Percentiles rank a stretch among this genome's conserved stretches.
Conservation (phyloP, 225 moss, liverwort and hornwort species). For the Climacium dendroides region DNA sequence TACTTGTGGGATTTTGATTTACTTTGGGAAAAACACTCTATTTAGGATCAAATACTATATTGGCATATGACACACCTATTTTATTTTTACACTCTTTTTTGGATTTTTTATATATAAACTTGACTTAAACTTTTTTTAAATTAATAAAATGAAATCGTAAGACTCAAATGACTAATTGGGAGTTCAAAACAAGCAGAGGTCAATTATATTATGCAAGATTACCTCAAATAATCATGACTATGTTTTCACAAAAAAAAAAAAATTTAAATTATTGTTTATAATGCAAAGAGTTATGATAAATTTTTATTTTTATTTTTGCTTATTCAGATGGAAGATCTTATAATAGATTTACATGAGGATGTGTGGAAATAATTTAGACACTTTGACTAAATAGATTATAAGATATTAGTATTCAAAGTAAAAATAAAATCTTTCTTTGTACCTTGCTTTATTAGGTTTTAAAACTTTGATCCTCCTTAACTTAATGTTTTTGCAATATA, state of each 20-base stretch:
- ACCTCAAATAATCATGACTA: neutral
- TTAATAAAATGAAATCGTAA: too few relatives aligned
- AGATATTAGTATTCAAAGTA: neutral
- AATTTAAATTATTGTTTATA: neutral
- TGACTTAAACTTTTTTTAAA: too few relatives aligned
- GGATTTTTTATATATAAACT: too few relatives aligned
- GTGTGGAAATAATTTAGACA: neutral
- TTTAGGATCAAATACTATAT: too few relatives aligned
- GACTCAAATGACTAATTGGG: too few relatives aligned
- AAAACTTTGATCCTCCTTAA: neutral
- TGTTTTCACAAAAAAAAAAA: too few relatives aligned
- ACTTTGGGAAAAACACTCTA: too few relatives aligned
- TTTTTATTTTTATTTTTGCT: neutral
- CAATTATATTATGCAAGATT: fast-evolving
- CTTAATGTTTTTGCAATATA: neutral
- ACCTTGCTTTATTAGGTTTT: neutral
- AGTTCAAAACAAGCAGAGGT: too few relatives aligned
- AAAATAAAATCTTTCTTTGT: neutral
- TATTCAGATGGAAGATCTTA: fast-evolving
- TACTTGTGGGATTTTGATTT: too few relatives aligned
- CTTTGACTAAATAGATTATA: neutral
- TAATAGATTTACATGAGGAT: neutral
- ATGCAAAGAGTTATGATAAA: neutral
- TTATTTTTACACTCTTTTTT: too few relatives aligned
- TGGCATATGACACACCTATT: too few relatives aligned